Percentiles rank a stretch among this genome's conserved stretches.
Evolutionary conservation across 768 basidiomycete species (phyloP).

Genomic region (Phaeolepiota aurea): DNA sequence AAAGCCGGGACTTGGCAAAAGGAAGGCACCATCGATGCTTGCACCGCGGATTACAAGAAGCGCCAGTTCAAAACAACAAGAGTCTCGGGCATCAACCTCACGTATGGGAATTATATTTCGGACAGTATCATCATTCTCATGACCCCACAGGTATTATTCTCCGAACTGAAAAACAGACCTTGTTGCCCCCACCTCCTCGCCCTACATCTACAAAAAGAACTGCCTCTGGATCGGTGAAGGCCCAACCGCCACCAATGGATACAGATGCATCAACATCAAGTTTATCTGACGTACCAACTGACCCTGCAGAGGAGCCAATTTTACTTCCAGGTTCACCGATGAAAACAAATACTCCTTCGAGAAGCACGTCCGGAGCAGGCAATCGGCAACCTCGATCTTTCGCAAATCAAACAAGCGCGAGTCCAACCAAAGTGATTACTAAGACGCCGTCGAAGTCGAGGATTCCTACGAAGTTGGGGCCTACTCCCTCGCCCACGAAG

Average conservation of each 20-base stretch:
- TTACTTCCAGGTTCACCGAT: constrained; percentile 23
- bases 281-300: constrained; percentile 8
- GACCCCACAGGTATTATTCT: too few species aligned
- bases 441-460: constrained; percentile 17
- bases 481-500: constrained; percentile 21
- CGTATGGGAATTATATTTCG: too few species aligned
- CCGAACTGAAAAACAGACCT: too few species aligned
- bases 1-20: background rate
- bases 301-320: constrained; percentile 1
- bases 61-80: background rate
- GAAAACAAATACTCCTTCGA: constrained; percentile 20
- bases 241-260: constrained; percentile 6
- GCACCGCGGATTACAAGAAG: background rate
- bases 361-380: constrained; percentile 4
- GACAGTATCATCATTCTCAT: too few species aligned
- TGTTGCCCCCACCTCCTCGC: constrained; percentile 25
- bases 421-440: constrained; percentile 13
- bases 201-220: constrained; percentile 14
- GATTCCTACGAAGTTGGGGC: constrained; percentile 11
- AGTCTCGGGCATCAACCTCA: too few species aligned
- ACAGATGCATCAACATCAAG: constrained; percentile 7
- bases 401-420: constrained; percentile 11
- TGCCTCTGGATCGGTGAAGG: constrained; percentile 5
- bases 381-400: constrained; percentile 3
- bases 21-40: background rate